These are phyloP conservation scores for Themeda triandra DNA, from an alignment of 176 grass and related monocot genomes.

Conservation along the genomic window DNA sequence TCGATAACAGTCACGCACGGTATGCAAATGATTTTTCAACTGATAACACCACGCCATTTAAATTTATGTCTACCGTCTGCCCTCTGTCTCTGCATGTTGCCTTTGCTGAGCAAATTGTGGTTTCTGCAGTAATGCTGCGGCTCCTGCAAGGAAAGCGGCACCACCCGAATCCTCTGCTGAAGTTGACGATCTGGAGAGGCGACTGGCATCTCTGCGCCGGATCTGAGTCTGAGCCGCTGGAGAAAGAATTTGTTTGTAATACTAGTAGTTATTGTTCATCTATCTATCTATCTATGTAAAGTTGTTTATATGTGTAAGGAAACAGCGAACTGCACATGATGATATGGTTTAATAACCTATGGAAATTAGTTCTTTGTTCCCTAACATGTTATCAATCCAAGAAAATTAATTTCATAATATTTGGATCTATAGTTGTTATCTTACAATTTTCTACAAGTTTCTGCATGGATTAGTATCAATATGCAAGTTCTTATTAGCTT, in stretches of 20 bases:
- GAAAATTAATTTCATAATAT: too few relatives aligned
- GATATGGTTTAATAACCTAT: background rate
- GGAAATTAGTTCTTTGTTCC: too few relatives aligned
- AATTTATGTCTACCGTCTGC: background rate
- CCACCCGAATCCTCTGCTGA: constrained; percentile 61
- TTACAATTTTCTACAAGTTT: background rate
- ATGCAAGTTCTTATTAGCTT: too few relatives aligned
- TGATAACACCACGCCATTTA: background rate
- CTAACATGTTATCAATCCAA: too few relatives aligned
- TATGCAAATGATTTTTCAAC: constrained; percentile 37
- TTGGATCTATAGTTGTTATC: background rate
- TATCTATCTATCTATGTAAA: constrained; percentile 46
- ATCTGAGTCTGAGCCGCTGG: constrained; percentile 51
- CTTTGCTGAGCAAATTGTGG: background rate
- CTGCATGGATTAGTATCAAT: background rate
- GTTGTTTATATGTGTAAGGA: constrained; percentile 26
- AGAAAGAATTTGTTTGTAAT: background rate
- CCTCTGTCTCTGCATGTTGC: too few relatives aligned
- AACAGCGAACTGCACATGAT: background rate
- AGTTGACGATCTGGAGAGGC: constrained; percentile 91
- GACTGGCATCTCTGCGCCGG: constrained; percentile 81
- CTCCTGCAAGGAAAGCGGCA: constrained; percentile 30
- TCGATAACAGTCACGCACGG: constrained; percentile 58
- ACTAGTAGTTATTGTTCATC: constrained; percentile 19
- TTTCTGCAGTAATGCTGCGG: background rate